Base-by-base conservation (phyloP, 2,329 filamentous ascomycete species). In the Aureobasidium sp. region DNA sequence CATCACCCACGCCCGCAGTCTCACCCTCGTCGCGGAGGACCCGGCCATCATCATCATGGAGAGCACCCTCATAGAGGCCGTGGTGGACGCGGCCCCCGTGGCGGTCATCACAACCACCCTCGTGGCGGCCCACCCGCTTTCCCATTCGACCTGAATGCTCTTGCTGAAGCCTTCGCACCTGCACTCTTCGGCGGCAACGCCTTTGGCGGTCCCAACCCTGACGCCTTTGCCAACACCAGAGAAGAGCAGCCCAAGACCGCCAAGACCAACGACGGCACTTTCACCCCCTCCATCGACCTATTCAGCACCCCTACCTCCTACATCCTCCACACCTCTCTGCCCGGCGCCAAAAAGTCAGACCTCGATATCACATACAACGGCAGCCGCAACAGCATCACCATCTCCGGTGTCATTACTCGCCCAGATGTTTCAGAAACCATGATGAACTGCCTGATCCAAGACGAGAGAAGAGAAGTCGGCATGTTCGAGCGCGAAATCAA, bases 291-390 rank as follows among this genome's bases (percentile, higher is more conserved):
- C n/a, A 78, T 86, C 61, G 90, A 95, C 71, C 76, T 92, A 65
- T 94, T 93, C 78, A 83, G 87, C 71, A 88, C 86, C 5, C 74
- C 83, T 7, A 74, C 77, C 36, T 75, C 83, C 15, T 91, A 86
- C 71, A 77, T 91, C 47, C 76, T 94, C 9, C 89, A 94, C 72
- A 70, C 85, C 52, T 86, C 89, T 1, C 80, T 95, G 0, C 89
- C 91, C 0, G 90, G 90, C 30, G 89, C 87, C 1, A 86, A 86
- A 75, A 92, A 91, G 74, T 83, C 90, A 68, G 89, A 94, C 69
- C 78, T 94, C 6, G 87, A 83, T 62, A 83, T 94, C 49, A 86
- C 86, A 72, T 95, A 88, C 83, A 85, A 92, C 67, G 79, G 83
- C 0, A 86, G 90, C 63, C 84, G 83, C 69, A 81, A 79, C 50